Base-by-base conservation (phyloP, 257 asterid species). In the Ehretia macrophylla region DNA sequence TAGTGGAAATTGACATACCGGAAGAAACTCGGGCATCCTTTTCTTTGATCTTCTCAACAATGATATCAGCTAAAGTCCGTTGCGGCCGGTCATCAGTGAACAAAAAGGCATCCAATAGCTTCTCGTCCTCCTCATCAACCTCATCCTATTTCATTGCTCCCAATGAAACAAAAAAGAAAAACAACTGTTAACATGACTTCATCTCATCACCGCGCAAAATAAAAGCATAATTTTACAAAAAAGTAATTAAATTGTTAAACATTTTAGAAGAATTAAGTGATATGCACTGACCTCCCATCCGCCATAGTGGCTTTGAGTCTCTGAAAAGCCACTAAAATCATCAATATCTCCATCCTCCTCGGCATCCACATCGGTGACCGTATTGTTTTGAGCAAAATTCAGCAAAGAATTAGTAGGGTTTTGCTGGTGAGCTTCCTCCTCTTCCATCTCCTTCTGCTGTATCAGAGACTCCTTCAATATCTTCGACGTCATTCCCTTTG, bases 381-480 rank as follows among this genome's bases (percentile, higher is more conserved):
- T 48, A 16, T 68, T 69, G 44, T 40, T 17, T 21, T 72, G 66
- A 13, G 72, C 37, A n/a, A 88, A 74, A 55, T 42, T 42, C 3
- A 63, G 67, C 37, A 78, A 44, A 1, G 44, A 68, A 12, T 38
- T 70, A 11, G 50, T 70, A 18, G 73, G 76, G 61, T 76, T 69
- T 44, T 70, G 69, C 67, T 65, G 55, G 0, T 76, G 70, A 4
- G 51, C 78, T 69, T 93, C 97, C 71, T 88, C 99, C 40, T 75
- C 83, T 60, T 85, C 83, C 55, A 93, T 76, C 71, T 89, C 99
- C 79, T 68, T 85, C 56, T 89, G 96, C 89, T 86, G 99, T 58
- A 79, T 55, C n/a, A 73, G 50, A 0, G 99, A 96, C 69, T 85
- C 83, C 69, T 85, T 85, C 58, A 89, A 80, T 56, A 93, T 89